Evolutionary conservation across 108 stramenopile species (phyloP).

Genomic region (Nannochloropsis gaditana): DNA sequence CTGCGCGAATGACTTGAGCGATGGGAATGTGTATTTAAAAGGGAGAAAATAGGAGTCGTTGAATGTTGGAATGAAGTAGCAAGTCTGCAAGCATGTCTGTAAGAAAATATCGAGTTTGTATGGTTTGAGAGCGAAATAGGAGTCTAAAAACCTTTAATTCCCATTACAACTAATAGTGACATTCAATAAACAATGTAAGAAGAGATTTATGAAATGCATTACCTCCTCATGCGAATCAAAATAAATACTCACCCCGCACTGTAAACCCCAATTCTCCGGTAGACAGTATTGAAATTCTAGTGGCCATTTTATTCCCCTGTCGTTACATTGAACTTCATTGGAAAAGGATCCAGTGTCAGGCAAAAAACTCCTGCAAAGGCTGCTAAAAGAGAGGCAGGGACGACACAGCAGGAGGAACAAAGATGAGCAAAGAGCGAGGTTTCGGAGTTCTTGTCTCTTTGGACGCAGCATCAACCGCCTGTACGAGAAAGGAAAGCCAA

Average conservation of each 20-base stretch:
- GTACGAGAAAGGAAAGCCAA: too few species aligned
- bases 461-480: background rate
- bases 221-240: too few species aligned
- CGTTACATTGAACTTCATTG: background rate
- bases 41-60: background rate
- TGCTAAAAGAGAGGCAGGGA: background rate
- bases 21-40: background rate
- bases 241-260: background rate
- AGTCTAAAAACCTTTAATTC: background rate
- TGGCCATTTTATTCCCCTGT: background rate
- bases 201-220: too few species aligned
- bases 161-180: too few species aligned
- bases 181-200: too few species aligned
- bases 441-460: background rate
- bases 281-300: background rate
- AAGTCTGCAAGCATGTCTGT: constrained; percentile 12
- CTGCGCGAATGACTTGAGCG: background rate
- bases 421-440: background rate
- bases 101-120: background rate
- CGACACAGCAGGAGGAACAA: background rate
- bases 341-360: background rate
- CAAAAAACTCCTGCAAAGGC: background rate
- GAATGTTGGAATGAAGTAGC: background rate
- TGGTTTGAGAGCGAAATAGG: background rate
- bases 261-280: constrained; percentile 7